Base-by-base conservation (phyloP, 768 basidiomycete species). In the Serendipita sp. region DNA sequence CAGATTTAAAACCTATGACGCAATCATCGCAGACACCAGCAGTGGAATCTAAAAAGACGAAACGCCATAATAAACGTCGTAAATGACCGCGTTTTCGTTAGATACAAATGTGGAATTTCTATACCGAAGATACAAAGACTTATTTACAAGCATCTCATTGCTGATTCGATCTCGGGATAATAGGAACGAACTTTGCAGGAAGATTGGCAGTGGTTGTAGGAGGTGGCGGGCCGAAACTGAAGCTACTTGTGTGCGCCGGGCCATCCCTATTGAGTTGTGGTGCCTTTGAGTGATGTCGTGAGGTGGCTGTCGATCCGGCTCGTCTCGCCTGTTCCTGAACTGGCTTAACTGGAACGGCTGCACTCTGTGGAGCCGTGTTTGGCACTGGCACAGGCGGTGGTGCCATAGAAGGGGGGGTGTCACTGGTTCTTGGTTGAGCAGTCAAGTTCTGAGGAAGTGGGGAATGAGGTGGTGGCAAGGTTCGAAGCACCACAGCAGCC, bases 221-320 rank as follows among this genome's bases (percentile, higher is more conserved):
- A 28, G 56, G 56, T 1, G 56, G 56, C n/a, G 56, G 56, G 24
- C 56, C 56, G n/a, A 60, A 60, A 28, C 56, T 60, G 32, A 60
- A 60, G 11, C 11, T 11, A n/a, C 56, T 60, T n/a, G 56, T 60
- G n/a, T 60, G 56, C 5, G n/a, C 56, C 28, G 56, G 56, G 8
- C 56, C 56, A 37, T 32, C 35, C 16, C 56, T 24, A 10, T 4
- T 32, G n/a, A 32, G 24, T 37, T 60, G 56, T 8, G 56, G 56
- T 18, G 56, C 56, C 35, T 38, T 60, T 37, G 56, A 16, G 56
- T 60, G 46, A 56, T 0, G 34, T 56, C 18, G 51, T 10, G 10
- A 11, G 66, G 38, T 34, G 66, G 47, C 28, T 64, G 47, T 24
- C 24, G 47, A 41, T 41, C 38, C 38, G 13, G 38, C 38, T 41